These are phyloP conservation scores for Pseudogymnoascus sp. DNA, from an alignment of 2,329 filamentous ascomycete species.

Conservation along the genomic window DNA sequence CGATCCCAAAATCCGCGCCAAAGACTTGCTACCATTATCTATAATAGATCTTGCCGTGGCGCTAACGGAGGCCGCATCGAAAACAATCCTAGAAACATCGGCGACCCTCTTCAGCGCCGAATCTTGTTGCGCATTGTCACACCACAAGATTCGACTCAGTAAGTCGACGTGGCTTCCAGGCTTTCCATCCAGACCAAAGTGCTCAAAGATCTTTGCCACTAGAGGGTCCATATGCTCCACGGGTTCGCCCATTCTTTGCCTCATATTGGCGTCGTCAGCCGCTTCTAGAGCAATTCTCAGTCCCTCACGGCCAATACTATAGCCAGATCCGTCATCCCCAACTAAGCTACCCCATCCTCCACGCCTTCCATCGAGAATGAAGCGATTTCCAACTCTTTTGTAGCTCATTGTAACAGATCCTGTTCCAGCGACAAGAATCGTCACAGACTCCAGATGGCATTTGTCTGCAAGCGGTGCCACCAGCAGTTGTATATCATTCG, in stretches of 20 bases:
- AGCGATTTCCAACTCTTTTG: slow-evolving; percentile 16
- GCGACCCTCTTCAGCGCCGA: background rate
- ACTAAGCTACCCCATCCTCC: slow-evolving; percentile 39
- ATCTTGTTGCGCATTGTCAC: background rate
- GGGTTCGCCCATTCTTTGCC: background rate
- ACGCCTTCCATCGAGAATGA: slow-evolving; percentile 28
- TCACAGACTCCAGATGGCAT: slow-evolving; percentile 18
- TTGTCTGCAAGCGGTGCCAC: slow-evolving; percentile 22
- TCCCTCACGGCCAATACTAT: slow-evolving; percentile 29
- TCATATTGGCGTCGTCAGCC: background rate
- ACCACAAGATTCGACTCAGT: background rate
- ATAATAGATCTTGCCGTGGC: background rate
- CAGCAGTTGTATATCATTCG: slow-evolving; percentile 36
- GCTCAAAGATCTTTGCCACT: background rate
- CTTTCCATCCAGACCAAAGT: background rate
- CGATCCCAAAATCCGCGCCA: background rate
- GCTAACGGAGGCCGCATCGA: background rate
- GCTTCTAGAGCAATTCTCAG: background rate
- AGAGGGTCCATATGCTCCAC: background rate
- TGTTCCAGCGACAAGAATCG: slow-evolving; percentile 37
- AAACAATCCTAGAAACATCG: background rate
- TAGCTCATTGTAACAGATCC: slow-evolving; percentile 38
- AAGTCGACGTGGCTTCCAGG: background rate
- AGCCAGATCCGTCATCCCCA: slow-evolving; percentile 38
- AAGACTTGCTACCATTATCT: background rate